Conservation (phyloP, 192 early-diverging fungal genomes). For the Irineochytrium annulatum region DNA sequence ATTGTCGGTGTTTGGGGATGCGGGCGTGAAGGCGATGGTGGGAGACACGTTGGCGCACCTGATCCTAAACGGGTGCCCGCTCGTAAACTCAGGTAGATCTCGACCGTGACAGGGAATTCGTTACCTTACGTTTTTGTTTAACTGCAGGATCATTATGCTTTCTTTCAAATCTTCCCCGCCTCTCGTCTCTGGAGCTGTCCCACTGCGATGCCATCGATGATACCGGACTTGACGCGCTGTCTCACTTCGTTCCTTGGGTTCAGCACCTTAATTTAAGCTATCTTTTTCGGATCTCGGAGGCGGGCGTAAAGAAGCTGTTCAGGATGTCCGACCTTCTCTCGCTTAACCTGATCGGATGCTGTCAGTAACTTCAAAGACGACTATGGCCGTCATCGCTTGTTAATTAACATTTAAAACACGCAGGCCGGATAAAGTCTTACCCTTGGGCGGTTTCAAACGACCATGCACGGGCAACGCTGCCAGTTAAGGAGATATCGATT, state of each 20-base stretch:
- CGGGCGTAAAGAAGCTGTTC: slow-evolving; percentile 34
- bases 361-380: slow-evolving; percentile 19
- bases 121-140: no score
- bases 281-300: slow-evolving; percentile 42
- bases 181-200: slow-evolving; percentile 33
- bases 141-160: slow-evolving; percentile 25
- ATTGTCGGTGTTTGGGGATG: slow-evolving; percentile 15
- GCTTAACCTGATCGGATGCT: slow-evolving; percentile 47
- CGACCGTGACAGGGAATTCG: no score
- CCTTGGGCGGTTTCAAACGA: slow-evolving; percentile 40
- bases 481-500: slow-evolving; percentile 32
- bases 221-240: slow-evolving; percentile 35
- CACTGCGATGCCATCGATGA: slow-evolving; percentile 44
- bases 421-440: slow-evolving; percentile 44
- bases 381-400: not conserved
- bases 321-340: slow-evolving; percentile 25
- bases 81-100: no score
- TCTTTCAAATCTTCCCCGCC: slow-evolving; percentile 14
- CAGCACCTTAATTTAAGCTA: slow-evolving; percentile 42
- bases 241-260: slow-evolving; percentile 28
- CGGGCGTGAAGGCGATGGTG: slow-evolving; percentile 2
- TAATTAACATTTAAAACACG: not conserved
- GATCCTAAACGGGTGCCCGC: slow-evolving; percentile 38
- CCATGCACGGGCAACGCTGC: slow-evolving; percentile 12
- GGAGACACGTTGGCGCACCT: slow-evolving; percentile 25